Conservation (phyloP, 2,329 filamentous ascomycete species). For the Phialophora tarda region DNA sequence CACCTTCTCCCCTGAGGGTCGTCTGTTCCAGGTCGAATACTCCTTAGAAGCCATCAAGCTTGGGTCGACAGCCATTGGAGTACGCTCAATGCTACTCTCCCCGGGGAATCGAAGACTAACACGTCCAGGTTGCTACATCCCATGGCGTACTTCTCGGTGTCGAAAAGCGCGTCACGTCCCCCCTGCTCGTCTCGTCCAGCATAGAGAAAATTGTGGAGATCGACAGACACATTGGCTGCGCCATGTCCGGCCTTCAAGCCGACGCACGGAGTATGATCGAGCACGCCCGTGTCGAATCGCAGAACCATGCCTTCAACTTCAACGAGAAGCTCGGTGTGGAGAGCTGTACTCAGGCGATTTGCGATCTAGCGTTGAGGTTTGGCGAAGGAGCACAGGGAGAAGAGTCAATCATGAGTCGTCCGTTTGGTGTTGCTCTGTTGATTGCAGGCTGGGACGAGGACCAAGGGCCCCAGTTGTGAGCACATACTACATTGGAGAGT, state of each 20-base stretch:
- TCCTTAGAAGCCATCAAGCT: slow-evolving; percentile 99
- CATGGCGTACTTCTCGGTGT: slow-evolving; percentile 96
- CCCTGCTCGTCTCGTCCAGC: slow-evolving; percentile 93
- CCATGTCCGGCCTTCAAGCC: slow-evolving; percentile 97
- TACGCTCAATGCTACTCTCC: slow-evolving; percentile 47
- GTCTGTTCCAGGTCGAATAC: slow-evolving; percentile 99
- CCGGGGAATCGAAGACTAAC: slow-evolving; percentile 3
- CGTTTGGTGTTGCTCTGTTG: slow-evolving; percentile 93
- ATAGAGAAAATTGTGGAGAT: slow-evolving; percentile 99
- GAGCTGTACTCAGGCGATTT: slow-evolving; percentile 98
- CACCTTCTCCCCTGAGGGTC: slow-evolving; percentile 99
- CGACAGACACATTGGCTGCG: slow-evolving; percentile 97
- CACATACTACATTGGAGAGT: neutral
- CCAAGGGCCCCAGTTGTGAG: slow-evolving; percentile 78
- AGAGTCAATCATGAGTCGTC: slow-evolving; percentile 97
- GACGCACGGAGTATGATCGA: slow-evolving; percentile 98
- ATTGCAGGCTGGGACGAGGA: slow-evolving; percentile 98
- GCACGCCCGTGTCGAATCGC: slow-evolving; percentile 95
- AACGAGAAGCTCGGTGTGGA: slow-evolving; percentile 93
- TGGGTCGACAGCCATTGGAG: slow-evolving; percentile 95
- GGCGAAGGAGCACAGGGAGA: slow-evolving; percentile 96
- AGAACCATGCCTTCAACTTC: slow-evolving; percentile 98
- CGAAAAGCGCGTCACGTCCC: slow-evolving; percentile 98
- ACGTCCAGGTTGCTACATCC: slow-evolving; percentile 75
- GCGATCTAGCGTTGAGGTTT: slow-evolving; percentile 92